Percentiles rank a stretch among this genome's conserved stretches.
These are phyloP conservation scores for Globisporangium cylindrosporum DNA, from an alignment of 352 stramenopile species.

Conservation along the genomic window DNA sequence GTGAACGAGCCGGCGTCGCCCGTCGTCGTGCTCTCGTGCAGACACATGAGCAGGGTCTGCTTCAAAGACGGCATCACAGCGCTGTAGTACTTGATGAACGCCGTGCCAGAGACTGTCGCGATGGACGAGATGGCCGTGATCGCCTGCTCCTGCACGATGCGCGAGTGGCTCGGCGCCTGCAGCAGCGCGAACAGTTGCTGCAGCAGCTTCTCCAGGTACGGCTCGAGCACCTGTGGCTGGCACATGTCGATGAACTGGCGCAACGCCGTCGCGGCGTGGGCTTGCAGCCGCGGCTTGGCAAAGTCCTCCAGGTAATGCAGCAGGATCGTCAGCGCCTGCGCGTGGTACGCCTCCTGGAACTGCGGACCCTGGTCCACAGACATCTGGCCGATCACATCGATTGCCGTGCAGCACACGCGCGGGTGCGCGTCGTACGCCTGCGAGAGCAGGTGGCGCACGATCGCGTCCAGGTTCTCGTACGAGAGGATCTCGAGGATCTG, in stretches of 20 bases:
- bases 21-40: constrained; percentile 50
- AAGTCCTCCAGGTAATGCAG: constrained; percentile 64
- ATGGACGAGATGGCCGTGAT: constrained; percentile 82
- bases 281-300: constrained; percentile 60
- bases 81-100: constrained; percentile 73
- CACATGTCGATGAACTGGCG: constrained; percentile 87
- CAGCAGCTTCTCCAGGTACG: constrained; percentile 75
- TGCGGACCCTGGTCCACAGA: constrained; percentile 74
- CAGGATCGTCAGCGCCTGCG: constrained; percentile 56
- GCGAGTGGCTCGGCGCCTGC: constrained; percentile 38
- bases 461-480: constrained; percentile 59
- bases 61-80: constrained; percentile 74
- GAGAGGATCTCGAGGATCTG: constrained; percentile 81
- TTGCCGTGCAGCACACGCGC: constrained; percentile 77
- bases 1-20: constrained; percentile 55
- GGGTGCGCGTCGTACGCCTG: constrained; percentile 69
- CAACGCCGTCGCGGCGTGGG: constrained; percentile 69
- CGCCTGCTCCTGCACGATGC: constrained; percentile 75
- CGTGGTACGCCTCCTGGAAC: constrained; percentile 79
- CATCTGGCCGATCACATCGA: constrained; percentile 83
- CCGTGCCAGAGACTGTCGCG: constrained; percentile 55
- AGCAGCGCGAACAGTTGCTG: constrained; percentile 66
- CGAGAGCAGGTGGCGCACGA: constrained; percentile 63
- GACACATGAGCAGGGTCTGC: constrained; percentile 59
- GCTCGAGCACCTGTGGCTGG: constrained; percentile 49